Base-by-base conservation (phyloP, 805 yeast species). In the Yarrowia sp. region DNA sequence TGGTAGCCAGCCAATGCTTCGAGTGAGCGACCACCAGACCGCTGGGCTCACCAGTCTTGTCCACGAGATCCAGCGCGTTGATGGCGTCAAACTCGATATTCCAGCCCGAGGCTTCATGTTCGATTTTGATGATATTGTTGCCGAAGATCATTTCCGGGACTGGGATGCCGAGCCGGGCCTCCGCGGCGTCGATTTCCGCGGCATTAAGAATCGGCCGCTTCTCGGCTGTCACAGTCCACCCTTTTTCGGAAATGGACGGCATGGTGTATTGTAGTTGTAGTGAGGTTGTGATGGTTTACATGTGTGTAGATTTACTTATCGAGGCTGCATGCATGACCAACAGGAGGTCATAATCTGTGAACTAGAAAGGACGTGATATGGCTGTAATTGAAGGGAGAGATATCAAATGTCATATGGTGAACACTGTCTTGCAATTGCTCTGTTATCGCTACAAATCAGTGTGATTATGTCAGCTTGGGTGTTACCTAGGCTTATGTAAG, bases 141-240 rank as follows among this genome's bases (percentile, higher is more conserved):
- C 98, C 98, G 79, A 95, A 95, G 7, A 95, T 92, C 98, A 95
- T 95, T 76, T 95, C 99, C 0, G 99, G 99, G 50, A 94, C 78
- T 0, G 98, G 97, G 70, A 94, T 85, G 15, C 87, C 87, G 66
- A 89, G 82, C 5, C 84, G 84, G 14, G 73, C 76, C 69, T 86
- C 90, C 73, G 88, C 83, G 2, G 77, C 78, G 68, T 92, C 97
- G 68, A 94, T 84, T 74, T 92, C 97, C 1, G 77, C 80, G 1
- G 92, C 82, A 71, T 84, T 88, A 69, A 92, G 79, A 55, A 94
- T 94, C 1, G 98, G 96, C 63, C 85, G 84, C 75, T 92, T 86
- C 38, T 81, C 79, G 0, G 97, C 87, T 71, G 82, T 84, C 9
- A 95, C 84, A 67, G 86, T 85, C 98, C 98, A 94, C 67, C 87